phyloP scores from a whole-genome alignment of 2,329 filamentous ascomycete genomes.

The Venturiaceae sp. region DNA sequence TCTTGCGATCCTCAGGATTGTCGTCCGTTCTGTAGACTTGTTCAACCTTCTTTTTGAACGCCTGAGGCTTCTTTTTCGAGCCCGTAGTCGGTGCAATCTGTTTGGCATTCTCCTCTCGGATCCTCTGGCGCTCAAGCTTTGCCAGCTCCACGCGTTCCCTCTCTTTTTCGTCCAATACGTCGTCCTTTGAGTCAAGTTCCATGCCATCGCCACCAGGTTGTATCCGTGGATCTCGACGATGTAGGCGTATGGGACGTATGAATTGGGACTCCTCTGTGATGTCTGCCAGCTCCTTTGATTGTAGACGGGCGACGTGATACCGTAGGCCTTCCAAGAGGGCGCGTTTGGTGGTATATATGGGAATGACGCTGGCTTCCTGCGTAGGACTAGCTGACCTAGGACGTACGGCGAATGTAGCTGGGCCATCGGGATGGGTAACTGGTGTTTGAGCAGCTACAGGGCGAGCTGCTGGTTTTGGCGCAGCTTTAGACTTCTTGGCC shows the following conservation, averaged over 20 bases:
- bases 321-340: slow-evolving; percentile 70
- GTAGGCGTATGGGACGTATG: slow-evolving; percentile 75
- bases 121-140: slow-evolving; percentile 71
- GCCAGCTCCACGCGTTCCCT: slow-evolving; percentile 47
- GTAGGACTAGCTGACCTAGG: not conserved
- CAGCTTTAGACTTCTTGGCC: no score
- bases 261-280: slow-evolving; percentile 74
- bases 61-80: slow-evolving; percentile 54
- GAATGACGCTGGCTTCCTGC: slow-evolving; percentile 35
- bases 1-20: slow-evolving; percentile 61
- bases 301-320: slow-evolving; percentile 79
- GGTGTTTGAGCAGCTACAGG: slow-evolving; percentile 6
- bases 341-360: slow-evolving; percentile 75
- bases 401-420: slow-evolving; percentile 18
- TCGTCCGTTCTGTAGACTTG: slow-evolving; percentile 77
- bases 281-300: slow-evolving; percentile 52
- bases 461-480: not conserved
- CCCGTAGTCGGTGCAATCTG: slow-evolving; percentile 82
- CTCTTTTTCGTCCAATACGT: slow-evolving; percentile 59
- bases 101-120: slow-evolving; percentile 77
- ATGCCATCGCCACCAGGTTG: slow-evolving; percentile 33
- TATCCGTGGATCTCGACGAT: slow-evolving; percentile 76
- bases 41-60: slow-evolving; percentile 79
- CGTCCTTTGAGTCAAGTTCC: slow-evolving; percentile 52
- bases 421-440: not conserved